Base-by-base conservation (phyloP, 192 early-diverging fungal species). In the Kickxella alabastrina region DNA sequence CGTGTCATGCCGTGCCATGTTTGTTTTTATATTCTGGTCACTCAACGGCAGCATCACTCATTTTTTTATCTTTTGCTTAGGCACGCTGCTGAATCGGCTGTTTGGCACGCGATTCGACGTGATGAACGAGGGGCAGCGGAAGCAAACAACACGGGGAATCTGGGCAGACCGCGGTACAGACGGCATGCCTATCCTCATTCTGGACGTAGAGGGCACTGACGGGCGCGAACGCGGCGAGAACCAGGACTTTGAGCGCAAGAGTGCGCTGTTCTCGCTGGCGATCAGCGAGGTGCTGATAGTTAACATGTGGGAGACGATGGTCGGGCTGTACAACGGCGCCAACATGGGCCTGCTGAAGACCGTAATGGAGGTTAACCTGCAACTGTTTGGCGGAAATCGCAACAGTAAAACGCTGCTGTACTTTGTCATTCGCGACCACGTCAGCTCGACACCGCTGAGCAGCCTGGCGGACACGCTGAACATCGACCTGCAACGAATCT, bases 171-270 rank as follows among this genome's bases (percentile, higher is more conserved):
- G 90, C 60, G 87, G 87, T n/a, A 73, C 78, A 29, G 85, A 84
- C 39, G 55, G 58, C 0, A 83, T 85, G 80, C 79, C 82, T 40
- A 81, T 95, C 19, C 74, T 99, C 13, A 89, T 99, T 22, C 82
- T 99, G 80, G 97, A 99, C 74, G 97, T 99, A 5, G 97, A 99
- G 65, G 97, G 97, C 52, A 97, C 95, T 0, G 97, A 99, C 59
- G 97, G 97, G 29, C 85, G 95, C 34, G 97, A 98, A 65, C 88
- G 95, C 39, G 95, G 96, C 45, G 97, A 99, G 75, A 89, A 99
- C 59, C 93, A 96, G 79, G 92, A 99, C 59, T 99, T 99, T 79
- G 97, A 99, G 79, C 83, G 97, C 46, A 99, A 98, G 71, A 91
- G 87, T 54, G 95, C 97, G 17, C 75, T 99, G 29, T 99, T 99